phyloP scores from a whole-genome alignment of 345 rosid genomes.

The Syzygium aromaticum region DNA sequence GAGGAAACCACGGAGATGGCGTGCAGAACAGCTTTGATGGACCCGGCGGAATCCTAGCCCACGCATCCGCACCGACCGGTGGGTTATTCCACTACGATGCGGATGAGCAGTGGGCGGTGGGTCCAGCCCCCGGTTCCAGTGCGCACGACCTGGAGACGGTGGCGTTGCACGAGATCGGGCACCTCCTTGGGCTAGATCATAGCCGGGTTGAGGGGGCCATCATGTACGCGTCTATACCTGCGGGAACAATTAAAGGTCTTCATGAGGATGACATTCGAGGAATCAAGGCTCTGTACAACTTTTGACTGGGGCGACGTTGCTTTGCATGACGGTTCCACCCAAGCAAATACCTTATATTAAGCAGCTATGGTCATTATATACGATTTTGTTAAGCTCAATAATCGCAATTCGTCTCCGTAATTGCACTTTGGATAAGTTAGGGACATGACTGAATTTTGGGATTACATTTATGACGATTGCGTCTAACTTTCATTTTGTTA shows the following conservation, averaged over 20 bases:
- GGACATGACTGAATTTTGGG: too few species aligned
- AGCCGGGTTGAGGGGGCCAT: slow-evolving; percentile 12
- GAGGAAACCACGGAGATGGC: slow-evolving; percentile 12
- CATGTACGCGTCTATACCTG: slow-evolving; percentile 9
- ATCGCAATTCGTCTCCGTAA: background rate
- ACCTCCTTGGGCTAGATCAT: slow-evolving; percentile 31
- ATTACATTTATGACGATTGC: too few species aligned
- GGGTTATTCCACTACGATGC: slow-evolving; percentile 27
- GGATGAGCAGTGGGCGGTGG: slow-evolving; percentile 15
- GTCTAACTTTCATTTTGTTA: too few species aligned
- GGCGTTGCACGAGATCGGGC: slow-evolving; percentile 40
- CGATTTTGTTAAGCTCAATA: background rate
- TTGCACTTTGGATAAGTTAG: background rate
- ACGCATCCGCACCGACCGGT: slow-evolving; percentile 13
- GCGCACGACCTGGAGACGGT: slow-evolving; percentile 11
- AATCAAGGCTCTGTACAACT: background rate
- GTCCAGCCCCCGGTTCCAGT: background rate
- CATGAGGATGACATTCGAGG: slow-evolving; percentile 20
- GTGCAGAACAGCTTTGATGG: slow-evolving; percentile 3
- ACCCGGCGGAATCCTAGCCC: slow-evolving; percentile 15
- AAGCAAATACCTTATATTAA: background rate
- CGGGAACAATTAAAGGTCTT: slow-evolving; percentile 12
- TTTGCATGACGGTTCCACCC: background rate
- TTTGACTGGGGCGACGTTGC: background rate
- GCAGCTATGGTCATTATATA: background rate